Conservation (phyloP, 192 early-diverging fungal genomes). For the Endogone sp. region DNA sequence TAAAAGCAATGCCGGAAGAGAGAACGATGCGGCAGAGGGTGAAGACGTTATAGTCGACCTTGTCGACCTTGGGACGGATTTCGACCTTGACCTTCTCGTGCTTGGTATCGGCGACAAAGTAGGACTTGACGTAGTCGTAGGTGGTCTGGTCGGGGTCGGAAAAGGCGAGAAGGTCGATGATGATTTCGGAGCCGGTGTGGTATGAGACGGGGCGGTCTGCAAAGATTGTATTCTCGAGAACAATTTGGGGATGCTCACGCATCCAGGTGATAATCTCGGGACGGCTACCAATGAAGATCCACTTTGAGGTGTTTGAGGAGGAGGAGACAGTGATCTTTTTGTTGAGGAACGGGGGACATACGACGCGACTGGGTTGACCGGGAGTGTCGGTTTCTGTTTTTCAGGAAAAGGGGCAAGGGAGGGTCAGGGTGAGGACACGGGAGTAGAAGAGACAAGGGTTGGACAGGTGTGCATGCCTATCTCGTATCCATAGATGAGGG, state of each 20-base stretch:
- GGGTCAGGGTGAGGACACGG: no score
- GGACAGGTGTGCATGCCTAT: no score
- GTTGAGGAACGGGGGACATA: slow-evolving; percentile 39
- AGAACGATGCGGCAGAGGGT: slow-evolving; percentile 39
- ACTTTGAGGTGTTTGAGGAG: slow-evolving; percentile 32
- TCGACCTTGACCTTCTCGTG: slow-evolving; percentile 35
- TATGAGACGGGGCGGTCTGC: slow-evolving; percentile 26
- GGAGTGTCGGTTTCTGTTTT: slow-evolving; percentile 2
- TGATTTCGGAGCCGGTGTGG: slow-evolving; percentile 34
- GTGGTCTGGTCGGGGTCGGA: slow-evolving; percentile 41
- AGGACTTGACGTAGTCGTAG: slow-evolving; percentile 35
- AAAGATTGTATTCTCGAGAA: slow-evolving; percentile 30
- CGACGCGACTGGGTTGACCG: slow-evolving; percentile 18
- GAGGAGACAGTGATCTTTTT: slow-evolving; percentile 40
- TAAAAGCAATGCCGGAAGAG: slow-evolving; percentile 32
- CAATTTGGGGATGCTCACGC: slow-evolving; percentile 12
- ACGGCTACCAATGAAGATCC: slow-evolving; percentile 44
- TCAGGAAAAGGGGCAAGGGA: no score
- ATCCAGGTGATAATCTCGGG: slow-evolving; percentile 45
- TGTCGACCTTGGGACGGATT: slow-evolving; percentile 39
- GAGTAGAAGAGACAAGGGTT: no score
- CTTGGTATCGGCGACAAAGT: slow-evolving; percentile 31
- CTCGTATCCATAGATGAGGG: no score
- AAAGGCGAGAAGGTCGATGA: slow-evolving; percentile 40
- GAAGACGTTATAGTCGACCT: slow-evolving; percentile 30